Evolutionary conservation across 2,329 filamentous ascomycete genomes (phyloP).

Genomic region (Calonectria pseudoreteaudii): DNA sequence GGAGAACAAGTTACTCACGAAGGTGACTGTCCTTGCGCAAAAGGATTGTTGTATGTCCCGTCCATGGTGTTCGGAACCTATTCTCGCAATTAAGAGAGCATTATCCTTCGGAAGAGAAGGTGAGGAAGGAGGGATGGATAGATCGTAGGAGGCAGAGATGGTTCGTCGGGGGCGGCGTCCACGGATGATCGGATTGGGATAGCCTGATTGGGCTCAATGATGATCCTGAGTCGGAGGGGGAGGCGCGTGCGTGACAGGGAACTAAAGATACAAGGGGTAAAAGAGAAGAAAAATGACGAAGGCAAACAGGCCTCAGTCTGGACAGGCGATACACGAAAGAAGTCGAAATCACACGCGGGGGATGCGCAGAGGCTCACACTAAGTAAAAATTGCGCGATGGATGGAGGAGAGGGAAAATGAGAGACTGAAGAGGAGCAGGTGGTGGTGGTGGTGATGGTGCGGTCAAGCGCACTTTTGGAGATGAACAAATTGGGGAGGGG

Average conservation of each 20-base stretch:
- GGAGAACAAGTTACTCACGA: conserved; percentile 36
- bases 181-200: conserved; percentile 25
- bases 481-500: conserved; percentile 17
- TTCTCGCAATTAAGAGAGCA: conserved; percentile 36
- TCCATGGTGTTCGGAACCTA: conserved; percentile 41
- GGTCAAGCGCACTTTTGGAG: conserved; percentile 39
- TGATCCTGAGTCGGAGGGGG: conserved; percentile 21
- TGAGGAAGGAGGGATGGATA: conserved; percentile 1
- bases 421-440: conserved; percentile 34
- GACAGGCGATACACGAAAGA: conserved; percentile 27
- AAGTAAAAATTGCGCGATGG: conserved; percentile 26
- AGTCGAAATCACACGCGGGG: conserved; percentile 13
- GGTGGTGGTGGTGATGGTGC: conserved; percentile 36
- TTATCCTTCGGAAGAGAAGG: conserved; percentile 33
- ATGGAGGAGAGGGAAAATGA: conserved; percentile 25
- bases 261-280: conserved; percentile 23
- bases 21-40: conserved; percentile 43
- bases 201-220: conserved; percentile 26
- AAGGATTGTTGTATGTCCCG: conserved; percentile 44
- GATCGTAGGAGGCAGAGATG: conserved; percentile 18
- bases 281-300: conserved; percentile 10
- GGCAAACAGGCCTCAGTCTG: conserved; percentile 8
- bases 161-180: conserved; percentile 15
- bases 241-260: conserved; percentile 19
- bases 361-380: conserved; percentile 13